Percentiles rank a stretch among this genome's conserved stretches.
phyloP scores from a whole-genome alignment of 257 asterid species.

The Avicennia marina region DNA sequence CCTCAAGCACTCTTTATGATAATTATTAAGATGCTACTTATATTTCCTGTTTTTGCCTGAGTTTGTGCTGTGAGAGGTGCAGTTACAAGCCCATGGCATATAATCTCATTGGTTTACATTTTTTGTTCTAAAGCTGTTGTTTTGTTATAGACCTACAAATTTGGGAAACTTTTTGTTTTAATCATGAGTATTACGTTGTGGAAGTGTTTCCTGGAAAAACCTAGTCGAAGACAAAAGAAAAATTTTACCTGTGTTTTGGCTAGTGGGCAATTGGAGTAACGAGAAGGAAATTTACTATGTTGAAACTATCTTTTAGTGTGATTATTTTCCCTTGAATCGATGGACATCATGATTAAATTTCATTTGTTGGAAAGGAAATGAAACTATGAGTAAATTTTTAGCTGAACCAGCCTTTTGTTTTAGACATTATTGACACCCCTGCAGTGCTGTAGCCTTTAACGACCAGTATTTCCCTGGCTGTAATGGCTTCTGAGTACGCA shows the following conservation, averaged over 20 bases:
- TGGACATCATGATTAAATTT: background rate
- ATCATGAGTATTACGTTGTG: too few relatives aligned
- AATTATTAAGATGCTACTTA: background rate
- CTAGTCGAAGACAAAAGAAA: background rate
- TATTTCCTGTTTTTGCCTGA: background rate
- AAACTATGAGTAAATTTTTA: background rate
- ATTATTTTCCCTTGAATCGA: background rate
- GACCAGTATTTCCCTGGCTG: background rate
- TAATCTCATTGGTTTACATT: background rate
- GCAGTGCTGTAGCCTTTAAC: background rate
- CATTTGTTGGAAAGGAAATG: background rate
- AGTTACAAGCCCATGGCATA: background rate
- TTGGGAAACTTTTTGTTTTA: too few relatives aligned
- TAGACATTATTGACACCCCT: background rate
- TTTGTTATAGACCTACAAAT: too few relatives aligned
- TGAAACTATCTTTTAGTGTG: background rate
- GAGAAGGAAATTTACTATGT: background rate
- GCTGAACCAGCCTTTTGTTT: background rate
- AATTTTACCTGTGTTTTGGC: background rate
- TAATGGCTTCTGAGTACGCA: background rate
- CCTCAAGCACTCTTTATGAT: background rate
- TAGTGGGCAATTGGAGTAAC: background rate
- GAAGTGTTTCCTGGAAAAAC: background rate
- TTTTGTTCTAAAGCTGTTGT: background rate
- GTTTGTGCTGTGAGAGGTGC: background rate